Base-by-base conservation (phyloP, 192 early-diverging fungal species). In the Thamnidium elegans region DNA sequence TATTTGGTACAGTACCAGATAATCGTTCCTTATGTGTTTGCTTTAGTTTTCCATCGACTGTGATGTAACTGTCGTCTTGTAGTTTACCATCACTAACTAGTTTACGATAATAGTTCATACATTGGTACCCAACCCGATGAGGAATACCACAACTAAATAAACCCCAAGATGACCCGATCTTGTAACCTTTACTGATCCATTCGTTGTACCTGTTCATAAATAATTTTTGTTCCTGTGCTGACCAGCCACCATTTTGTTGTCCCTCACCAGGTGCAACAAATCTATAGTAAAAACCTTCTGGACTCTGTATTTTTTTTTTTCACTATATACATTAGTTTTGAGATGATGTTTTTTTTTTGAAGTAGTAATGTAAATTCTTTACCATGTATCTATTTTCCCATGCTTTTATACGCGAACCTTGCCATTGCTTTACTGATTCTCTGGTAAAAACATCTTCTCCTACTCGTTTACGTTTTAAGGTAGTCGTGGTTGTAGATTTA, bases 61-160 rank as follows among this genome's bases (percentile, higher is more conserved):
- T 72, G 6, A 64, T 66, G 62, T 85, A 85, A 3, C 79, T 74
- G 17, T 78, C 79, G 46, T 85, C 83, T 0, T 68, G 70, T 1
- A 85, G 44, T 20, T 52, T 77, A 3, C 72, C 74, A 6, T 69
- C 66, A 26, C 73, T 68, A 14, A 85, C 55, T 0, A 85, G 62
- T 32, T 79, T 82, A 1, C 83, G 72, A 50, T 85, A 85, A 45
- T 85, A 81, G 19, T 78, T 74, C 60, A 81, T 85, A 43, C 83
- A 85, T 45, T 82, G 80, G 50, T 85, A 85, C 48, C 83, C 83
- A n/a, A 81, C 71, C 66, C 80, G 74, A 39, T 82, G 75, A 20
- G 77, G 76, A 44, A 85, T 73, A 4, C 65, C 53, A 58, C 68
- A 75, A 47, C 80, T 82, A 58, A 85, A 82, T 23, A 82, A 44